These are phyloP conservation scores for Caryopteris hybrid DNA, from an alignment of 305 asterid genomes.

Conservation along the genomic window DNA sequence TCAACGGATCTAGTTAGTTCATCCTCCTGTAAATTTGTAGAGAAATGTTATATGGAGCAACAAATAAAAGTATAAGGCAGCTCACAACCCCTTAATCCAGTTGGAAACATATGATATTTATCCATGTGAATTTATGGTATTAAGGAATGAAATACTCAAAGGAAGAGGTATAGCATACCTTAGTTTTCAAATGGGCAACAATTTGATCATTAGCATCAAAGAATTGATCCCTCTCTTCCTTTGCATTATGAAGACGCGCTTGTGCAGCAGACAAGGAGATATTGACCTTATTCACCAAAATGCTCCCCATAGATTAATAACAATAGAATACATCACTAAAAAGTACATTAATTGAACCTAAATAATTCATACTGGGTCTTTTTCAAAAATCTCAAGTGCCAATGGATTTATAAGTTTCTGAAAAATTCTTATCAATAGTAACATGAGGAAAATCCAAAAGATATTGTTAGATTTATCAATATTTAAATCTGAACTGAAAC, in stretches of 20 bases:
- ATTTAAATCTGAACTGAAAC: background rate
- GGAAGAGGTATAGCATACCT: slow-evolving; percentile 41
- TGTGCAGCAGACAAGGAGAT: slow-evolving; percentile 73
- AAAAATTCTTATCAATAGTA: background rate
- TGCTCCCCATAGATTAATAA: slow-evolving; percentile 18
- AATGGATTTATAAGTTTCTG: background rate
- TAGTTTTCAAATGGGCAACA: slow-evolving; percentile 78
- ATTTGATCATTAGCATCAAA: slow-evolving; percentile 95
- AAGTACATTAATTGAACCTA: background rate
- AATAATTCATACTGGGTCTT: background rate
- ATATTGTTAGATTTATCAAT: background rate
- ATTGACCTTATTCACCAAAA: slow-evolving; percentile 60
- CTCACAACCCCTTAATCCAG: background rate
- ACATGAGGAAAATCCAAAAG: background rate
- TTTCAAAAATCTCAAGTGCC: slow-evolving; percentile 2
- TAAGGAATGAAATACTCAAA: background rate
- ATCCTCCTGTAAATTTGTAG: slow-evolving; percentile 61
- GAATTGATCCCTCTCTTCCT: slow-evolving; percentile 91
- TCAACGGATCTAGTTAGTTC: slow-evolving; percentile 63
- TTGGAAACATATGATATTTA: background rate
- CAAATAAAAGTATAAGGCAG: slow-evolving; percentile 5
- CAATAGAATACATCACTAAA: background rate
- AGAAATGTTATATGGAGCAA: slow-evolving; percentile 2
- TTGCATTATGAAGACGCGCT: slow-evolving; percentile 75
- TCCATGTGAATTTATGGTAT: background rate